phyloP scores from a whole-genome alignment of 2,329 filamentous ascomycete genomes.

The Elsinoe batatas region DNA sequence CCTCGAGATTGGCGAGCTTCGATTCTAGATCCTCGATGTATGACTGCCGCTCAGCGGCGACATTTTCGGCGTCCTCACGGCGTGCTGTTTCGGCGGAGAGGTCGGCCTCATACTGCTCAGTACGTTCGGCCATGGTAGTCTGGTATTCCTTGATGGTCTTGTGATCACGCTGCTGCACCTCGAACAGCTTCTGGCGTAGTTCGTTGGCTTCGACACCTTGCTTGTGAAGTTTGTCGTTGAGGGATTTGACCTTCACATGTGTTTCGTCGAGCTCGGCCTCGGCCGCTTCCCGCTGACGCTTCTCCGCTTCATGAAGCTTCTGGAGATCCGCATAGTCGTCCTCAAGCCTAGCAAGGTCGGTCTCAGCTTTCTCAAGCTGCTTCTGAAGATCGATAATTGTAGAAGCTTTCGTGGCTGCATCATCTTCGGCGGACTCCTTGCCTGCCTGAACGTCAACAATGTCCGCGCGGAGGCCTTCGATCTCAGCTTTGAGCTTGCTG shows the following conservation, averaged over 20 bases:
- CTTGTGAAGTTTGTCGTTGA: conserved; percentile 32
- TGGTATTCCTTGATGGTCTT: conserved; percentile 30
- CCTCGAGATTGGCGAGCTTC: conserved; percentile 27
- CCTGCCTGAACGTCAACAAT: conserved; percentile 26
- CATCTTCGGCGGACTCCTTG: conserved; percentile 28
- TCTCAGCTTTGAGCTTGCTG: conserved; percentile 24
- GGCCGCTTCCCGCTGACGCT: conserved; percentile 34
- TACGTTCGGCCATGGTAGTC: conserved; percentile 29
- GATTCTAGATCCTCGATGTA: conserved; percentile 29
- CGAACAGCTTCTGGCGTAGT: conserved; percentile 39
- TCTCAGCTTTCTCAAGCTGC: conserved; percentile 27
- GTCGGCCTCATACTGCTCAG: conserved; percentile 30
- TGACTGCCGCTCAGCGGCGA: conserved; percentile 26
- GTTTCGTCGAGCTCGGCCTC: conserved; percentile 35
- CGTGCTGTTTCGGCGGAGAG: conserved; percentile 31
- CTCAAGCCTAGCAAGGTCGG: conserved; percentile 23
- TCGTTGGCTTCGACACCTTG: conserved; percentile 39
- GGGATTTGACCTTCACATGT: conserved; percentile 32
- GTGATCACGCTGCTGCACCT: conserved; percentile 35
- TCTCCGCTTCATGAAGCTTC: conserved; percentile 31
- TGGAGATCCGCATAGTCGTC: conserved; percentile 30
- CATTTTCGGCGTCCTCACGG: conserved; percentile 30
- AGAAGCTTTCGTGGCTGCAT: conserved; percentile 29
- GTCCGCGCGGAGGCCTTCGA: conserved; percentile 27
- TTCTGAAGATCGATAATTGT: conserved; percentile 31